Conservation (phyloP, 2,329 filamentous ascomycete species). For the Botrytis hyacinthi region DNA sequence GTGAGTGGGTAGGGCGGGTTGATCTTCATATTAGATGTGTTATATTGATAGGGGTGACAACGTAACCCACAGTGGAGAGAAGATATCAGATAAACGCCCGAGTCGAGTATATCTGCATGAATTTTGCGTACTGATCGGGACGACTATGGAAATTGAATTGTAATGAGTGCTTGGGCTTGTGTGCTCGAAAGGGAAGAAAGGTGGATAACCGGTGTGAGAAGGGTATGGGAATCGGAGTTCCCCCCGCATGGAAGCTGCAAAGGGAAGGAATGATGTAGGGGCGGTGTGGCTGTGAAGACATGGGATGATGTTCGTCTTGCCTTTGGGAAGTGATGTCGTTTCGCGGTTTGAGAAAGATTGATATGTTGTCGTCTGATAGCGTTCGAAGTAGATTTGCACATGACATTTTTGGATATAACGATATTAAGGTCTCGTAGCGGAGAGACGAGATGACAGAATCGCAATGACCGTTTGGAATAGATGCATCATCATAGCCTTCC, state of each 20-base stretch:
- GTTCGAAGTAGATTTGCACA: not conserved
- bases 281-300: slow-evolving; percentile 5
- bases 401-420: not conserved
- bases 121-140: not conserved
- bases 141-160: slow-evolving; percentile 1
- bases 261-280: not conserved
- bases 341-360: slow-evolving; percentile 8
- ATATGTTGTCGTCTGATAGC: not conserved
- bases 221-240: not conserved
- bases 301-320: slow-evolving; percentile 6
- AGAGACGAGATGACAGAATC: not conserved
- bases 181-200: not conserved
- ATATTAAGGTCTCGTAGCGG: not conserved
- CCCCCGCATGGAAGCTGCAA: not conserved
- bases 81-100: not conserved
- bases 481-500: slow-evolving; percentile 4
- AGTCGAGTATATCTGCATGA: slow-evolving; percentile 7
- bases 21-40: slow-evolving; percentile 13
- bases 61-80: not conserved
- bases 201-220: not conserved
- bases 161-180: not conserved
- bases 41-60: not conserved
- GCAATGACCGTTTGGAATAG: slow-evolving; percentile 11
- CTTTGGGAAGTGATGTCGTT: not conserved
- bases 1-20: slow-evolving; percentile 1